Base-by-base conservation (phyloP, 441 rosid species). In the Erodium trifolium region DNA sequence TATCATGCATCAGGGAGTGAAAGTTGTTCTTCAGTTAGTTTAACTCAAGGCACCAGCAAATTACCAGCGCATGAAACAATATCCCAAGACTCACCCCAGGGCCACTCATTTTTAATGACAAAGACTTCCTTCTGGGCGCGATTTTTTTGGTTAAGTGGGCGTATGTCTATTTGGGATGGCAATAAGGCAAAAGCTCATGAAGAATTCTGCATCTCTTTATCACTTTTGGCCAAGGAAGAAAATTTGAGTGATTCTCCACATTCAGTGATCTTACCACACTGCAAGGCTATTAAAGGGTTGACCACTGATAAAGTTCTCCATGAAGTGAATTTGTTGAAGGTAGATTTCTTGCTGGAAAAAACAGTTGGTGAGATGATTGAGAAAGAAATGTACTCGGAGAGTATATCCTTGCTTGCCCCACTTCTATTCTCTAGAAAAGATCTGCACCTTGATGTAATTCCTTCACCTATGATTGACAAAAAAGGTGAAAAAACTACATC, bases 141-240 rank as follows among this genome's bases (percentile, higher is more conserved):
- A 29, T 92, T 83, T 78, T 90, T 86, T 83, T 95, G 98, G 96
- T 81, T 92, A 85, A 90, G 95, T 76, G 99, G 97, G 43, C 89
- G 82, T 71, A 77, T 95, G 77, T 90, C 97, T 66, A 80, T 87
- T 74, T 76, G 81, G 81, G 95, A 95, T 73, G 84, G 87, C 55
- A 84, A 90, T 76, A 95, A 89, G 77, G 81, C 81, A 72, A 92
- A 88, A 86, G 99, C 97, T 71, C 85, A 75, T 76, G 86, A 88
- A 71, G 92, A 90, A 72, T 80, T 86, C 73, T 81, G 82, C 66
- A 79, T 84, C 77, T 84, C 88, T 70, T 76, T 87, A 82, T 89
- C 95, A 2, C 77, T 95, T 82, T 71, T 92, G 78, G 83, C 67
- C 37, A 83, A 81, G 73, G 83, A 72, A 76, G 85, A 79, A 71